Conservation (phyloP, 352 stramenopile species). For the Globisporangium barbulae region DNA sequence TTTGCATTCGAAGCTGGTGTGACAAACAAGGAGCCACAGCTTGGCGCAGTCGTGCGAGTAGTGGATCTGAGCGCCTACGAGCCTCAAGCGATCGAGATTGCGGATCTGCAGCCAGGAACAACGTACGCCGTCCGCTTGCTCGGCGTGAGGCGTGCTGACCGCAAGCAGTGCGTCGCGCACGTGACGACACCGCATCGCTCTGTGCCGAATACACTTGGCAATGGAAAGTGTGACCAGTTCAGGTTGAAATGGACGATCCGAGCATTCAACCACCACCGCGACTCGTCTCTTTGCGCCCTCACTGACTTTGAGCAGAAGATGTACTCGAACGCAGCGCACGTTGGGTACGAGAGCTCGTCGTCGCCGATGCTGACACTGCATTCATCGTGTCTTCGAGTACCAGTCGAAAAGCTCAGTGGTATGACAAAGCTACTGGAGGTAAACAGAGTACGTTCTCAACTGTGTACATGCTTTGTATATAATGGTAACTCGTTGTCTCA, state of each 20-base stretch:
- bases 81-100: slow-evolving; percentile 20
- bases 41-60: slow-evolving; percentile 4
- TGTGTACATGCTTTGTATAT: too few species aligned
- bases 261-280: slow-evolving; percentile 21
- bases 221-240: neutral
- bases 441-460: slow-evolving; percentile 10
- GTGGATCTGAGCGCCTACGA: slow-evolving; percentile 16
- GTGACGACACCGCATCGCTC: slow-evolving; percentile 18
- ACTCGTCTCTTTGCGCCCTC: neutral
- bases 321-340: slow-evolving; percentile 18
- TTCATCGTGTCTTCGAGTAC: slow-evolving; percentile 17
- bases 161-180: slow-evolving; percentile 28
- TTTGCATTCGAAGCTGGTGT: slow-evolving; percentile 32
- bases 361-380: slow-evolving; percentile 23
- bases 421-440: slow-evolving; percentile 19
- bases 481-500: neutral
- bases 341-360: slow-evolving; percentile 12
- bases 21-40: neutral
- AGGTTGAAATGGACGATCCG: slow-evolving; percentile 16
- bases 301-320: slow-evolving; percentile 13
- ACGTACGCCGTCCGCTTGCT: slow-evolving; percentile 42
- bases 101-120: slow-evolving; percentile 22
- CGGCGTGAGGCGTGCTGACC: slow-evolving; percentile 30
- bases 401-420: slow-evolving; percentile 11
- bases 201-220: neutral